Conservation (phyloP, 2,329 filamentous ascomycete species). For the Cytospora schulzeri region DNA sequence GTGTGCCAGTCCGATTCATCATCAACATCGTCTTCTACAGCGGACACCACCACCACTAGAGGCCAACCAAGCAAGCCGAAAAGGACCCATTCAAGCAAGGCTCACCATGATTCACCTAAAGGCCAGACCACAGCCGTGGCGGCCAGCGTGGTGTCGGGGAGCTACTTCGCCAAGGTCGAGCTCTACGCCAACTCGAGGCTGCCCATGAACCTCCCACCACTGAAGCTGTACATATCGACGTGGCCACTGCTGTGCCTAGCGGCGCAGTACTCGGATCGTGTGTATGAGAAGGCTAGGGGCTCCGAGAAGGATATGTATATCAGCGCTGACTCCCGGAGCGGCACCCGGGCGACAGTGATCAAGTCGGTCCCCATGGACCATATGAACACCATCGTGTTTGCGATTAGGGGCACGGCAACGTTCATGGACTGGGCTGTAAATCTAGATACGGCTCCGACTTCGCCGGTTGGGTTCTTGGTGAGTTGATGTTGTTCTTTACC, state of each 20-base stretch:
- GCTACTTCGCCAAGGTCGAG: constrained; percentile 76
- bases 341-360: constrained; percentile 85
- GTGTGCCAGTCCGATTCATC: constrained; percentile 38
- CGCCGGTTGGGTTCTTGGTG: constrained; percentile 68
- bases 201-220: constrained; percentile 65
- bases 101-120: constrained; percentile 39
- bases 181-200: constrained; percentile 77
- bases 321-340: constrained; percentile 68
- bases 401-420: constrained; percentile 77
- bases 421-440: constrained; percentile 90
- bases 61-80: constrained; percentile 25
- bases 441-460: constrained; percentile 67
- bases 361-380: constrained; percentile 79
- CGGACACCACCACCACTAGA: constrained; percentile 6
- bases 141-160: constrained; percentile 47
- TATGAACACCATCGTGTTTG: constrained; percentile 78
- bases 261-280: constrained; percentile 74
- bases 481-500: constrained; percentile 26
- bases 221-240: constrained; percentile 73
- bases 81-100: constrained; percentile 35
- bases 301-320: constrained; percentile 70
- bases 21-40: constrained; percentile 3
- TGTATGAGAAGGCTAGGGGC: constrained; percentile 67
- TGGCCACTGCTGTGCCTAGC: constrained; percentile 79
- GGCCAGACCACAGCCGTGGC: constrained; percentile 40